Conservation (phyloP, 2,329 filamentous ascomycete species). For the Dothistroma pini region DNA sequence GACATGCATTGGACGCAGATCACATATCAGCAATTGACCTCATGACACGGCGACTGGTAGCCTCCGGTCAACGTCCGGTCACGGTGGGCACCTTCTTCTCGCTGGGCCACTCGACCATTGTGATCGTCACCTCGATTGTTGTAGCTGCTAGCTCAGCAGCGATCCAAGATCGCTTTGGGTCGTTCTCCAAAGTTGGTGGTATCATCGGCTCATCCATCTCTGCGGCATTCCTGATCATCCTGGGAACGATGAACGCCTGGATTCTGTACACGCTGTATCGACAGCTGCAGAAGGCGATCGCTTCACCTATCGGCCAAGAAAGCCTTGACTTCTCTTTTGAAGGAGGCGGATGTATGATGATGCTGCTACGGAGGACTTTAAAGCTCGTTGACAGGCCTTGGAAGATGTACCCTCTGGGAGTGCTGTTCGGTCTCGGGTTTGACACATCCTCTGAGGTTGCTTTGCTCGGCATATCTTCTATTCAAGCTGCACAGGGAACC, state of each 20-base stretch:
- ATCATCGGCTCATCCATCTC: slow-evolving; percentile 88
- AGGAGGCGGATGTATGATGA: slow-evolving; percentile 71
- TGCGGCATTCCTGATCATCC: slow-evolving; percentile 73
- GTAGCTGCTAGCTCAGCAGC: slow-evolving; percentile 88
- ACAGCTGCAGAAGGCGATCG: slow-evolving; percentile 62
- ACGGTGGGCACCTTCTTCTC: slow-evolving; percentile 95
- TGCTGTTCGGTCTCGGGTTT: slow-evolving; percentile 85
- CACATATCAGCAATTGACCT: slow-evolving; percentile 91
- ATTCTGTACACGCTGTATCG: slow-evolving; percentile 75
- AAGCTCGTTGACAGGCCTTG: slow-evolving; percentile 69
- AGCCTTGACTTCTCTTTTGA: slow-evolving; percentile 61
- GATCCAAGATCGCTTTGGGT: slow-evolving; percentile 73
- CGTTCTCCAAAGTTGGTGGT: slow-evolving; percentile 74
- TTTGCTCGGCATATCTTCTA: slow-evolving; percentile 80
- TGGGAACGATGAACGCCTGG: slow-evolving; percentile 81
- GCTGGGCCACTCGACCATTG: slow-evolving; percentile 89
- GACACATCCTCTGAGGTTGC: slow-evolving; percentile 95
- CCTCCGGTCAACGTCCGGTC: slow-evolving; percentile 77
- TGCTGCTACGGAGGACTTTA: slow-evolving; percentile 71
- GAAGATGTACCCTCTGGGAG: slow-evolving; percentile 93
- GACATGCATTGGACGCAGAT: slow-evolving; percentile 97
- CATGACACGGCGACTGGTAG: slow-evolving; percentile 85
- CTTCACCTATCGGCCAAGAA: slow-evolving; percentile 35
- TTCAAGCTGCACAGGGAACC: slow-evolving; percentile 81
- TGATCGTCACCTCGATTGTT: slow-evolving; percentile 83